Evolutionary conservation across 306 rosid genomes (phyloP), one percentile per base, ranked within the genome.

Genomic region (Quercus mongolica): DNA sequence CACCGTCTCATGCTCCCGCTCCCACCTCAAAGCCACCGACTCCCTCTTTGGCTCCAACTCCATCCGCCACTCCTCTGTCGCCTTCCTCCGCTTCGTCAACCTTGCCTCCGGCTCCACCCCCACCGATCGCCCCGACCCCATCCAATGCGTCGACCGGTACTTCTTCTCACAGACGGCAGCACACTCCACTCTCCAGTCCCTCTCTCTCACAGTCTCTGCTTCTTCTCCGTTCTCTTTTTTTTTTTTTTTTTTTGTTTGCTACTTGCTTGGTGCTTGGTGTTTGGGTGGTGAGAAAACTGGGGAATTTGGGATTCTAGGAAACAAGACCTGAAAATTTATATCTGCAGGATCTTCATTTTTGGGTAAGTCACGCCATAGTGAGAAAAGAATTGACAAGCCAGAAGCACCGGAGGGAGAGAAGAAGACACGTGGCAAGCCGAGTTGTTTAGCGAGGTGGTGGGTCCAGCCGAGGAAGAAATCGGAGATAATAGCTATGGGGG

Each of bases 401-500:
- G 33, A 73, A 17, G 88, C 88, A 3, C 87, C 87, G 1, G 86
- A 82, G 6, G 92, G 84, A 9, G 90, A 89, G 73, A 89, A 89
- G 2, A 84, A 71, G 20, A 89, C 56, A 1, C 87, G 84, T 0
- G 78, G 83, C 12, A 86, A 51, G 13, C 79, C 56, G 76, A 89
- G 79, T 1, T 84, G 74, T 7, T n/a, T 63, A 19, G 79, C 92
- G 8, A 88, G 85, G 49, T 74, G 82, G 69, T 49, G 82, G 76
- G 92, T 84, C 92, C 92, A 86, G 25, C 79, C 90, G 23, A 89
- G 81, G 64, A 88, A 82, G 77, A 82, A 86, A 26, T 86, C 90
- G 11, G 88, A 88, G 15, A 88, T 57, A 49, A 21, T 73, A 9
- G 84, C 89, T 0, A 78, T 23, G 23, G 90, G 87, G 0, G 86